These are phyloP conservation scores for Paraurostyla sp. DNA, from an alignment of 73 alveolate species.

Conservation along the genomic window DNA sequence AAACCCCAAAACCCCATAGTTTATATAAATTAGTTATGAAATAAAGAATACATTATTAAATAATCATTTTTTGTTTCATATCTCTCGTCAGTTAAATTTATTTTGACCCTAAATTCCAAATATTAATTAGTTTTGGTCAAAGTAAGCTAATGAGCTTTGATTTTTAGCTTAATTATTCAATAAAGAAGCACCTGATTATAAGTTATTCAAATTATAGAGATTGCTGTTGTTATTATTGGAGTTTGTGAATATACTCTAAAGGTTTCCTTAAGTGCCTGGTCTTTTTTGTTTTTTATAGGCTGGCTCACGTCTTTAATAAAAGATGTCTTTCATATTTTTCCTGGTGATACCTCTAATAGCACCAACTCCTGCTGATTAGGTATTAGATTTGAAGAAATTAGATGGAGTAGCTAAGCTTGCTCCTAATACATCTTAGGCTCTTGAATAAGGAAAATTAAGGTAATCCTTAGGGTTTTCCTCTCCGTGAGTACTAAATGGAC, in stretches of 20 bases:
- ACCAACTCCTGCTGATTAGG: background rate
- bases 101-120: conserved; percentile 24
- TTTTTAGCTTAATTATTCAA: background rate
- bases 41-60: background rate
- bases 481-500: background rate
- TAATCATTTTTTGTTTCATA: too few species aligned
- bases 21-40: background rate
- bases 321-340: background rate
- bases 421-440: conserved; percentile 43
- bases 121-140: background rate
- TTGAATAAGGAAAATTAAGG: conserved; percentile 26
- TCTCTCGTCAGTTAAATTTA: background rate
- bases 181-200: background rate
- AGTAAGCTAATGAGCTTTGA: conserved; percentile 3
- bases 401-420: conserved; percentile 41
- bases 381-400: conserved; percentile 5
- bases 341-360: background rate
- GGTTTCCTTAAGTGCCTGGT: conserved; percentile 32
- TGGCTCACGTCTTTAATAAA: background rate
- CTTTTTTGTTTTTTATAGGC: background rate
- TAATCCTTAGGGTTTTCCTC: conserved; percentile 15
- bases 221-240: background rate
- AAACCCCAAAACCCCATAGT: conserved; percentile 36
- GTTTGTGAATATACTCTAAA: too few species aligned
- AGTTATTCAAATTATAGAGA: background rate